A percentile compares a stretch with the other conserved stretches of the same genome.
phyloP scores from a whole-genome alignment of 305 asterid species.

The Stenogyne calaminthoides region DNA sequence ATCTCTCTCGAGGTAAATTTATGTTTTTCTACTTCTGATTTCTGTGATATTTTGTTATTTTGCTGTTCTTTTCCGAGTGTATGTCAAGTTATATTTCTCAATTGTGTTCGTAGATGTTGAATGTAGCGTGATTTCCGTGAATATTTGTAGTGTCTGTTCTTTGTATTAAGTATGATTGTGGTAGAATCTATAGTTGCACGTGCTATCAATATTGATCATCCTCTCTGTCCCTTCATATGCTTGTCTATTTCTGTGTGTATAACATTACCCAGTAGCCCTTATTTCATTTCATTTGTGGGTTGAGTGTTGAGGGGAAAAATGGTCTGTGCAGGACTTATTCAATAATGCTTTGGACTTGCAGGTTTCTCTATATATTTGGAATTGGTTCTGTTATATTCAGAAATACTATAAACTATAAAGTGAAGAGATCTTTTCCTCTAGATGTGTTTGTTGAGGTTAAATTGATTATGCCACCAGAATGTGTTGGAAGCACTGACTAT shows the following conservation, averaged over 20 bases:
- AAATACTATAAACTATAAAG: neutral
- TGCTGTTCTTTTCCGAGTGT: neutral
- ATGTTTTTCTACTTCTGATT: conserved; percentile 5
- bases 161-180: neutral
- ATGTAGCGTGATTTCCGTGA: neutral
- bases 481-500: neutral
- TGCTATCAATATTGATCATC: neutral
- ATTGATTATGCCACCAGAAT: conserved; percentile 14
- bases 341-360: conserved; percentile 18
- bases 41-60: neutral
- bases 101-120: conserved; percentile 14
- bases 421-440: neutral
- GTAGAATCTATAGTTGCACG: neutral
- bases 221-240: neutral
- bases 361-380: conserved; percentile 3
- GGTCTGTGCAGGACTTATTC: conserved; percentile 10
- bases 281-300: conserved; percentile 2
- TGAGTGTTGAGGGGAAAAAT: neutral
- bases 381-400: neutral
- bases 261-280: neutral
- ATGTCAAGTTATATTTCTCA: neutral
- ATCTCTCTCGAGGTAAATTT: conserved; percentile 58
- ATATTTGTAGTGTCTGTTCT: neutral
- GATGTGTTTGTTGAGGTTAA: neutral
- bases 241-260: neutral